These are phyloP conservation scores for Didymosphaeria variabile DNA, from an alignment of 2,329 filamentous ascomycete genomes.

Conservation along the genomic window DNA sequence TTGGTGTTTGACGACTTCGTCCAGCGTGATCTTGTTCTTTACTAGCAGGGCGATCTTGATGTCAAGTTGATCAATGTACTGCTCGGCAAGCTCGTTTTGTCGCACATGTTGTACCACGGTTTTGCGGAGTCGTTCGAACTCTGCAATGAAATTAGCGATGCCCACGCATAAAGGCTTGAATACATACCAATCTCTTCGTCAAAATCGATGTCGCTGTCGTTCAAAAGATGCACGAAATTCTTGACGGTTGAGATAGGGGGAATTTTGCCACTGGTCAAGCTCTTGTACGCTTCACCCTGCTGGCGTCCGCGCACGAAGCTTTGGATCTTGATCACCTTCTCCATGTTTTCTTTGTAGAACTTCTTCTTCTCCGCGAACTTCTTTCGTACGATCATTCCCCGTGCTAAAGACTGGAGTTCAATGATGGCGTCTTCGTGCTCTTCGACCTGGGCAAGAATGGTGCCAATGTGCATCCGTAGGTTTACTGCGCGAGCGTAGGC, in stretches of 20 bases:
- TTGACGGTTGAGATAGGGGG: slow-evolving; percentile 96
- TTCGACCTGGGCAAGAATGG: slow-evolving; percentile 78
- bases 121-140: slow-evolving; percentile 94
- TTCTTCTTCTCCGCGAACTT: slow-evolving; percentile 85
- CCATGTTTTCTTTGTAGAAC: slow-evolving; percentile 96
- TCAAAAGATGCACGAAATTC: slow-evolving; percentile 96
- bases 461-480: slow-evolving; percentile 75
- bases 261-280: slow-evolving; percentile 93
- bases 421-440: slow-evolving; percentile 80
- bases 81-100: slow-evolving; percentile 95
- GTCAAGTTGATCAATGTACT: slow-evolving; percentile 97
- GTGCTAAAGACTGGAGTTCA: slow-evolving; percentile 77
- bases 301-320: slow-evolving; percentile 95
- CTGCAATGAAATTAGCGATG: slow-evolving; percentile 51
- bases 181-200: slow-evolving; percentile 81
- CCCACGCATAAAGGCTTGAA: no score
- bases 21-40: slow-evolving; percentile 99
- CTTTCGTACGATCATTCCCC: slow-evolving; percentile 76
- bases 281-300: slow-evolving; percentile 98
- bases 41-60: slow-evolving; percentile 98
- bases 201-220: slow-evolving; percentile 98
- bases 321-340: slow-evolving; percentile 98
- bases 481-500: slow-evolving; percentile 81
- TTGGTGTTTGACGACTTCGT: slow-evolving; percentile 97
- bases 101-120: slow-evolving; percentile 96